Conservation (phyloP, 1,139 yeast species). For the Lodderomyces theae region DNA sequence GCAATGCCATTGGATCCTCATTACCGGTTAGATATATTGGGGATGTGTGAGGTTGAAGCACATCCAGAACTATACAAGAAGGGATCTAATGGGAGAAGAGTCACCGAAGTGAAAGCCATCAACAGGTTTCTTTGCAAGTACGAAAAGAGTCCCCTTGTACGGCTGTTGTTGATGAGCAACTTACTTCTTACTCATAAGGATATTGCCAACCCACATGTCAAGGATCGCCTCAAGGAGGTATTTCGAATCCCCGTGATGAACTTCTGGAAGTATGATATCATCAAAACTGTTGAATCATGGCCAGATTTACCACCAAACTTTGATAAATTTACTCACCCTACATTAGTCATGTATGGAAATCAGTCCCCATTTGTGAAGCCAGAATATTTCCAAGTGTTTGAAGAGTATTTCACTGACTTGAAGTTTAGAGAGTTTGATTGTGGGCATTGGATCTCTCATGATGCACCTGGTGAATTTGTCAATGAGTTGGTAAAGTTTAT, state of each 20-base stretch:
- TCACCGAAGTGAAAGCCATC: constrained; percentile 12
- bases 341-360: constrained; percentile 41
- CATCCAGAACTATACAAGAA: constrained; percentile 8
- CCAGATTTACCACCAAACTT: constrained; percentile 28
- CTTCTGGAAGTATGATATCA: constrained; percentile 26
- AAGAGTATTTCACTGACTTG: constrained; percentile 34
- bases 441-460: constrained; percentile 48
- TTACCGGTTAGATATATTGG: constrained; percentile 28
- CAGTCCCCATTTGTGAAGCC: constrained; percentile 39
- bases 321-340: constrained; percentile 31
- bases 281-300: constrained; percentile 41
- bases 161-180: constrained; percentile 31
- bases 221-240: constrained; percentile 19
- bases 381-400: constrained; percentile 28
- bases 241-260: constrained; percentile 27
- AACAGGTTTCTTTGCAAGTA: constrained; percentile 20
- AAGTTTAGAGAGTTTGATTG: constrained; percentile 32
- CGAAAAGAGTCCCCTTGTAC: constrained; percentile 24
- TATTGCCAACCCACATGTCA: constrained; percentile 2
- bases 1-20: constrained; percentile 22
- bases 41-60: constrained; percentile 32
- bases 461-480: constrained; percentile 38
- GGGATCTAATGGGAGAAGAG: constrained; percentile 5
- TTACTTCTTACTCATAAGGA: constrained; percentile 19
- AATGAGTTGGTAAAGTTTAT: constrained; percentile 21